A percentile compares a stretch with the other conserved stretches of the same genome.
phyloP scores from a whole-genome alignment of 2,329 filamentous ascomycete genomes.

The Juglanconis sp. region DNA sequence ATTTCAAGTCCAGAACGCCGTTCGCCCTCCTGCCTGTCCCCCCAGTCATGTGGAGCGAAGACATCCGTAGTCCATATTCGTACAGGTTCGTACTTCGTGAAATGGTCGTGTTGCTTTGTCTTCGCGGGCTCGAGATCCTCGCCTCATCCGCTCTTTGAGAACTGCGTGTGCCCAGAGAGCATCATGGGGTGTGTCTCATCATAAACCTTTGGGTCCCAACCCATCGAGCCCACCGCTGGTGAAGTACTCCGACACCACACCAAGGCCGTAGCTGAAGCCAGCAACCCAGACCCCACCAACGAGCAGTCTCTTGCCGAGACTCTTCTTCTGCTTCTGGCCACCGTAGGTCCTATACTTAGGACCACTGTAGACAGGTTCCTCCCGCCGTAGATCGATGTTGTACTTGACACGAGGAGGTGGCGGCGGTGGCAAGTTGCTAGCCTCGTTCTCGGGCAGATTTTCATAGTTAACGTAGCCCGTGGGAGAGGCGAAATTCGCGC shows the following conservation, averaged over 20 bases:
- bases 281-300: slow-evolving; percentile 54
- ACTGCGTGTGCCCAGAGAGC: too few relatives aligned
- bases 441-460: slow-evolving; percentile 29
- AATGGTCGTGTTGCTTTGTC: neutral
- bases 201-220: slow-evolving; percentile 29
- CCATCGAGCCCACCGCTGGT: slow-evolving; percentile 45
- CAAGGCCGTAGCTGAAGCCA: slow-evolving; percentile 55
- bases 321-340: slow-evolving; percentile 30
- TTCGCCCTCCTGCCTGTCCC: neutral
- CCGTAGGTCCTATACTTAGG: slow-evolving; percentile 20
- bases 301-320: slow-evolving; percentile 45
- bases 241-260: slow-evolving; percentile 57
- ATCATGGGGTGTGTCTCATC: neutral
- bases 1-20: neutral
- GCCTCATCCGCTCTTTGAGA: neutral
- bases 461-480: slow-evolving; percentile 66
- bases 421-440: slow-evolving; percentile 29
- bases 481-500: slow-evolving; percentile 60
- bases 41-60: neutral
- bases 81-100: slow-evolving; percentile 6
- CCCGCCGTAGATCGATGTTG: slow-evolving; percentile 41
- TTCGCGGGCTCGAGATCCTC: neutral
- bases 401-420: slow-evolving; percentile 34
- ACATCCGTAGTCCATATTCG: neutral
- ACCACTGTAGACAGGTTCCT: slow-evolving; percentile 47